A percentile compares a stretch with the other conserved stretches of the same genome.
phyloP scores from a whole-genome alignment of 768 basidiomycete genomes.

The Pleurotus djamor region DNA sequence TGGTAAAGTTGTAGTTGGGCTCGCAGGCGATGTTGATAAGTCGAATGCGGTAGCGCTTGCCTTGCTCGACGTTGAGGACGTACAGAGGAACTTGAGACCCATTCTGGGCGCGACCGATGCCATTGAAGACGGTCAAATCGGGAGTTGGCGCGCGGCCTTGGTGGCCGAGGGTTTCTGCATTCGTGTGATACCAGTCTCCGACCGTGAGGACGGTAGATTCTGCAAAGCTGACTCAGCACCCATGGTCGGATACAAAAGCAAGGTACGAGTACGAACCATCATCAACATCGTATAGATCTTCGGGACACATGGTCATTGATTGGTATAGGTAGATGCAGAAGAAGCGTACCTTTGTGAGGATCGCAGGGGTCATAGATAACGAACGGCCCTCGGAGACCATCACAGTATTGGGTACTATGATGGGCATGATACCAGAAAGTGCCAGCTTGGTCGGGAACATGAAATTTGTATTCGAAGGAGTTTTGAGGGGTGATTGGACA shows the following conservation, averaged over 20 bases:
- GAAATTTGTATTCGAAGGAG: conserved; percentile 29
- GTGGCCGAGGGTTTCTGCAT: neutral
- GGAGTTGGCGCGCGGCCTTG: neutral
- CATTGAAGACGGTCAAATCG: conserved; percentile 42
- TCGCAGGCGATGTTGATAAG: conserved; percentile 45
- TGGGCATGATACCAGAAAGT: conserved; percentile 33
- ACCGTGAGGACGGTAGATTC: conserved; percentile 41
- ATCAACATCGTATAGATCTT: conserved; percentile 23
- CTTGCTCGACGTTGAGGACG: conserved; percentile 33
- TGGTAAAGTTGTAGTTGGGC: conserved; percentile 33
- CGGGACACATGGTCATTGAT: neutral
- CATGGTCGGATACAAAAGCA: neutral
- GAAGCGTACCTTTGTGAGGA: conserved; percentile 15
- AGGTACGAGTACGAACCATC: conserved; percentile 1
- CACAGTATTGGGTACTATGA: conserved; percentile 35
- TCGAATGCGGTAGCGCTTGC: conserved; percentile 50
- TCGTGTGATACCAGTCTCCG: conserved; percentile 29
- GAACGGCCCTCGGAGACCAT: conserved; percentile 41
- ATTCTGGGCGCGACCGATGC: conserved; percentile 35
- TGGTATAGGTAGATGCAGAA: neutral
- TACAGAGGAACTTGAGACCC: conserved; percentile 30
- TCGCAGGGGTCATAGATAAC: conserved; percentile 32
- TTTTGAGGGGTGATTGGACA: conserved; percentile 29
- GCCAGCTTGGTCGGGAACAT: conserved; percentile 23
- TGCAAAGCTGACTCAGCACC: conserved; percentile 11